Evolutionary conservation across 768 basidiomycete genomes (phyloP).

Genomic region (Hemileccinum impolitum): DNA sequence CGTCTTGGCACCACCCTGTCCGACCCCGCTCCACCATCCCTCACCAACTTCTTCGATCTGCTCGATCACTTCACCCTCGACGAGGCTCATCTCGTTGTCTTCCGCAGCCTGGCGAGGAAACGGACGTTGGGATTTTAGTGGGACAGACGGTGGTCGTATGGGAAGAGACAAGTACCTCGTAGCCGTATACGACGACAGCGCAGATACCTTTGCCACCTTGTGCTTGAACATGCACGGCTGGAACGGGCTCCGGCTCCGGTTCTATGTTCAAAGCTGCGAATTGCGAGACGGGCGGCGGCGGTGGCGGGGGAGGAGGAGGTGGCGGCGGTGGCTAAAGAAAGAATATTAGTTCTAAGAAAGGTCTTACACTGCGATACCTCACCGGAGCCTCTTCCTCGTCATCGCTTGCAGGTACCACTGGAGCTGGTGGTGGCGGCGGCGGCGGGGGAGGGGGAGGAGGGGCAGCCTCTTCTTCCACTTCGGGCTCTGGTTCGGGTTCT

Average conservation of each 20-base stretch:
- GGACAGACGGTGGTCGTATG: no score
- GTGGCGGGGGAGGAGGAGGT: constrained; percentile 44
- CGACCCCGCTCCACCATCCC: constrained; percentile 89
- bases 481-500: constrained; percentile 17
- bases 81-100: constrained; percentile 80
- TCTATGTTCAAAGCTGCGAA: constrained; percentile 25
- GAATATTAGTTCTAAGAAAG: not conserved
- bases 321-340: constrained; percentile 10
- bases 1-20: constrained; percentile 56
- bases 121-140: no score
- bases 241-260: constrained; percentile 39
- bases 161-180: constrained; percentile 47
- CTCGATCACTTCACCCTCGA: constrained; percentile 79
- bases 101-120: constrained; percentile 55
- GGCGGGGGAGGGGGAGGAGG: constrained; percentile 16
- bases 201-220: constrained; percentile 45
- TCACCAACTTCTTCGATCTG: constrained; percentile 83
- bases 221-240: constrained; percentile 18
- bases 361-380: not conserved
- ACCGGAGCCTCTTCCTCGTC: constrained; percentile 13
- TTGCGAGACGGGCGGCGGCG: constrained; percentile 41
- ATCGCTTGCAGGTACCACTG: constrained; percentile 16
- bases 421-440: constrained; percentile 32
- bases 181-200: constrained; percentile 79
- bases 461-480: constrained; percentile 19